Evolutionary conservation across 1,284 basidiomycete species (phyloP), one percentile per base, ranked within the genome.

Genomic region (Limonomyces culmigenus): DNA sequence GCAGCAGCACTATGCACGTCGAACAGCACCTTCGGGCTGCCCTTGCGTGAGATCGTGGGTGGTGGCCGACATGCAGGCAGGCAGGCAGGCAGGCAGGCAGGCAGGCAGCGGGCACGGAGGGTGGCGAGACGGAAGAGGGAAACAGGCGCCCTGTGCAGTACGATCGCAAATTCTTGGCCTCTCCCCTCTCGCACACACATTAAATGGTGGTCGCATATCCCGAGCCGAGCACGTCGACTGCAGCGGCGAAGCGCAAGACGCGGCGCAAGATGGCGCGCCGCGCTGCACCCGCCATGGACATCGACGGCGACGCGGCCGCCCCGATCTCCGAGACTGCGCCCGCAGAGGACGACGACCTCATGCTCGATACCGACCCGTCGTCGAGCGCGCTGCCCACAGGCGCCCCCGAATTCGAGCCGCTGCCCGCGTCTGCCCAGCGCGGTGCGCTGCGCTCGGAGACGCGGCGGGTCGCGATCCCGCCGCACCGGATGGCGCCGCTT

Each of bases 401-500:
- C 35, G 69, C 63, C 30, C 76, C 78, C n/a, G 56, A 62, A 13
- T 85, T 86, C 50, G 63, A 70, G 21, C 65, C 77, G 6, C 62
- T 83, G 11, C 62, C 71, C 15, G 64, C 74, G 4, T 62, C 67
- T 35, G 68, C 67, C 2, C 65, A 66, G 38, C 64, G 65, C 39
- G 51, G 65, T 3, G 53, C 63, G 13, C 59, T 73, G 40, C 87
- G 81, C 54, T 76, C 80, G 14, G 88, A 93, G 56, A 77, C 69
- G 33, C 64, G 88, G 49, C 65, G 83, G 37, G 74, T 98, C 47
- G 67, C 87, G 16, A 86, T 98, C 52, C 95, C 93, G 3, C 89
- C 89, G 5, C 95, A 98, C 56, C 75, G 93, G 35, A 91, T 97
- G 85, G 91, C 89, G 12, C 95, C 95, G 4, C 59, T 98, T 39